Evolutionary conservation across 345 rosid genomes (phyloP), one percentile per base, ranked within the genome.

Genomic region (Murraya koenigii): DNA sequence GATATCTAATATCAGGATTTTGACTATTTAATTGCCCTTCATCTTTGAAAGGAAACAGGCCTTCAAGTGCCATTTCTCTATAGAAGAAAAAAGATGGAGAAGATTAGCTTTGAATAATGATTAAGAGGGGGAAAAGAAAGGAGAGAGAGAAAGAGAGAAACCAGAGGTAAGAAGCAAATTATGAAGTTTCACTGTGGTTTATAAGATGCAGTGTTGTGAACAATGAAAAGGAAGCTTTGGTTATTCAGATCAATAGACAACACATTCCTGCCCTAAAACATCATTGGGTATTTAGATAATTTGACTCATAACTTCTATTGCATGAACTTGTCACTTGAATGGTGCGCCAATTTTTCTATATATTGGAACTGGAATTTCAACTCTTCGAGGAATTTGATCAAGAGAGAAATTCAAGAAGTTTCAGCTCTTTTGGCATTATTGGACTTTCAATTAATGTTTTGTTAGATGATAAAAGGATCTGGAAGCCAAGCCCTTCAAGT

Each of bases 31-130:
- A 77, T 74, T 22, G 86, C 72, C 86, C 80, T 81, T 84, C 89
- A 80, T 86, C 91, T 82, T 88, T 90, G 66, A 70, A 36, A 69
- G 86, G 95, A 87, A 88, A 92, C 69, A 95, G 86, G 77, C 97
- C 97, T 88, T 92, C 94, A 32, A 90, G 89, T 77, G 97, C 97
- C 88, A 95, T 82, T 86, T 95, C 98, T 87, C 98, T 91, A 64
- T 32, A 83, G 65, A 75, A 38, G 73, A 39, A 47, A 47, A 80
- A 75, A 63, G 19, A 23, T 71, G 66, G 74, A 6, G 25, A 64
- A 54, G 65, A 17, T 54, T 35, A 22, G 71, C 71, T 14, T 70
- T 68, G 30, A 58, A 71, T 41, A 77, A 39, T 63, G n/a, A 73
- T 58, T 72, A 36, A 63, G 74, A 6, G 68, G 63, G 47, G n/a